Evolutionary conservation across 371 early-diverging fungal species (phyloP).

Genomic region (Mortierella sp.): DNA sequence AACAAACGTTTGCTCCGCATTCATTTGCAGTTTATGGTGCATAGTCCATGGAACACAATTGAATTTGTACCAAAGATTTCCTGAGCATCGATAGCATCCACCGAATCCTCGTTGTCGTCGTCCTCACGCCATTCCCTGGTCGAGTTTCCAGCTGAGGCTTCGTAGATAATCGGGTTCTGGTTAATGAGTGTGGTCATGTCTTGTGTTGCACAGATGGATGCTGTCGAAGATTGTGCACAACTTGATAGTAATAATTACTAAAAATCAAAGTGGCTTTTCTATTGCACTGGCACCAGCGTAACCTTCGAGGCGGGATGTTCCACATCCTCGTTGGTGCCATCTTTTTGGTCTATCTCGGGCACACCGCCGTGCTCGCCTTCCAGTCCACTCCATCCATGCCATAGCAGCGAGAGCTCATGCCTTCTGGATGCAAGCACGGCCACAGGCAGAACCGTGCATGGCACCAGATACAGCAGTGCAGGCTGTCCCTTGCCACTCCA

Average conservation of each 20-base stretch:
- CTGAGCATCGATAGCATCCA: slow-evolving; percentile 85
- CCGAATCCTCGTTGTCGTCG: slow-evolving; percentile 75
- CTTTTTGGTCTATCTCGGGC: neutral
- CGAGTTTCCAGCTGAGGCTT: slow-evolving; percentile 57
- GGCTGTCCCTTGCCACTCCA: slow-evolving; percentile 54
- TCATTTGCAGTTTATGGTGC: too few species aligned
- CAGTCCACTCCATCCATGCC: slow-evolving; percentile 43
- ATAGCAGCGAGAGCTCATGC: slow-evolving; percentile 43
- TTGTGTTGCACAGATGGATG: neutral
- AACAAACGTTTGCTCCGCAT: neutral
- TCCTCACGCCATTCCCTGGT: slow-evolving; percentile 64
- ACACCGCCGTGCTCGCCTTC: slow-evolving; percentile 6
- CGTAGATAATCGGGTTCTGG: slow-evolving; percentile 88
- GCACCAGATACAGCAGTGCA: slow-evolving; percentile 52
- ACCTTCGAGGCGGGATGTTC: too few species aligned
- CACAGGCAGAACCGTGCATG: slow-evolving; percentile 46
- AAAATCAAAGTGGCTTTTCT: too few species aligned
- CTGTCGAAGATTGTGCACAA: neutral
- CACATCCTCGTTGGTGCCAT: neutral
- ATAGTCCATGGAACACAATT: too few species aligned
- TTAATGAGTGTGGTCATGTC: slow-evolving; percentile 67
- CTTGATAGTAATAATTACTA: too few species aligned
- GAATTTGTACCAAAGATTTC: slow-evolving; percentile 81
- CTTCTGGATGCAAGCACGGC: slow-evolving; percentile 33
- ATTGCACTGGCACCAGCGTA: neutral